These are phyloP conservation scores for Microbotryum intermedium DNA, from an alignment of 1,284 basidiomycete species.

Conservation along the genomic window DNA sequence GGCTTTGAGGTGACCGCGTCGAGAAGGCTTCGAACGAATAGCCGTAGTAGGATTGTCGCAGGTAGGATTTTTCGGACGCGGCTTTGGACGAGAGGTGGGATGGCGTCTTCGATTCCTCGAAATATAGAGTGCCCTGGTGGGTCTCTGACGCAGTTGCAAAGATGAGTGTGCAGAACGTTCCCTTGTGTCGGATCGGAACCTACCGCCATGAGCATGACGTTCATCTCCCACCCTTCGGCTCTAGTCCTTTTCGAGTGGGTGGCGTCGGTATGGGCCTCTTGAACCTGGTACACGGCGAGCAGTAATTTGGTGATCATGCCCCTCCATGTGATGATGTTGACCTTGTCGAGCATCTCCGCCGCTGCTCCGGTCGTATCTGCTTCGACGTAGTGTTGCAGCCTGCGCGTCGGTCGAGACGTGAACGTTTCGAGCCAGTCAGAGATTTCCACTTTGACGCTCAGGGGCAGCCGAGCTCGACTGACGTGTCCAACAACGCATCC, in stretches of 20 bases:
- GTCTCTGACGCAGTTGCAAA: conserved; percentile 42
- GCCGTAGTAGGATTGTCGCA: conserved; percentile 43
- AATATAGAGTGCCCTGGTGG: conserved; percentile 23
- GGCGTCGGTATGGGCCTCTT: conserved; percentile 60
- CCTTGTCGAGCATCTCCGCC: conserved; percentile 33
- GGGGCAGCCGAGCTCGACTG: too few species aligned
- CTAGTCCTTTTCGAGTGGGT: conserved; percentile 42
- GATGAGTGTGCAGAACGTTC: conserved; percentile 49
- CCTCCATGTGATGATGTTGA: conserved; percentile 65
- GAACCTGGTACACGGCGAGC: conserved; percentile 23
- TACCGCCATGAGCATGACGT: conserved; percentile 65
- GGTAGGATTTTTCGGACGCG: conserved; percentile 11
- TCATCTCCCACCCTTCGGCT: conserved; percentile 71
- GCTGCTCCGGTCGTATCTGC: conserved; percentile 42
- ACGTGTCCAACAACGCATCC: conserved; percentile 31
- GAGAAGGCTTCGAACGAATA: conserved; percentile 84
- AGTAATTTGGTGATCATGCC: conserved; percentile 76
- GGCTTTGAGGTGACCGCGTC: conserved; percentile 43
- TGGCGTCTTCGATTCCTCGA: conserved; percentile 15
- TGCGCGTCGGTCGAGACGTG: conserved; percentile 51
- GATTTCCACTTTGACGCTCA: not conserved
- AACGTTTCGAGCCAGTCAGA: conserved; percentile 31
- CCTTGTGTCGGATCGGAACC: conserved; percentile 60
- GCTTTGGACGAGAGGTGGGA: conserved; percentile 18
- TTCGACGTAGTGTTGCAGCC: conserved; percentile 52